Evolutionary conservation across 2,329 filamentous ascomycete species (phyloP).

Genomic region (Knoxdaviesia proteae): DNA sequence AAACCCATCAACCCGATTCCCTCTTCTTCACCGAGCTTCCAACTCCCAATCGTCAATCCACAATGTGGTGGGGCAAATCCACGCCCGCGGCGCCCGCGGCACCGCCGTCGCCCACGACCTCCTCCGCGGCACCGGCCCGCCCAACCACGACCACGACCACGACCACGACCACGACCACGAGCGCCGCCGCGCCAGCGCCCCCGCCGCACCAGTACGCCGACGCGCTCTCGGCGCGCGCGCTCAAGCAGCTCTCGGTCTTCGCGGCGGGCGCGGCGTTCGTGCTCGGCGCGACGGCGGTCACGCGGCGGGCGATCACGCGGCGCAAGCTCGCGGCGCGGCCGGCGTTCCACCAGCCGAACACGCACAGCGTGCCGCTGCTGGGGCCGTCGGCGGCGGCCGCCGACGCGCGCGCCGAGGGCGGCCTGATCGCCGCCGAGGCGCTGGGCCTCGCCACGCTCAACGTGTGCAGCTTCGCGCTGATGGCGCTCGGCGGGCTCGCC

Average conservation of each 20-base stretch:
- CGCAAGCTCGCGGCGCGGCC: conserved; percentile 42
- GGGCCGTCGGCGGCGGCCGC: neutral
- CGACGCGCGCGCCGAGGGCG: conserved; percentile 29
- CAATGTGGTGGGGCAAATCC: neutral
- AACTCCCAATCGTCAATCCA: no score
- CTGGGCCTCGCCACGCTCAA: conserved; percentile 76
- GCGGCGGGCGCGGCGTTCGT: conserved; percentile 59
- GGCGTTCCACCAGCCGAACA: conserved; percentile 49
- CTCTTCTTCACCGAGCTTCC: no score
- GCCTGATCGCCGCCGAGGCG: conserved; percentile 60
- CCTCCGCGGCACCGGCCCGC: conserved; percentile 3
- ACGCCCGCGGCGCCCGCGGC: conserved; percentile 2
- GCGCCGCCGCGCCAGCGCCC: conserved; percentile 8
- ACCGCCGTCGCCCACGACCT: conserved; percentile 5
- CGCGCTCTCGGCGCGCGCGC: no score
- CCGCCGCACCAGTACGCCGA: no score
- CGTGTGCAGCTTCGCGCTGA: conserved; percentile 53
- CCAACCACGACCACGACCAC: conserved; percentile 7
- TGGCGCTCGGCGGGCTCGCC: conserved; percentile 50
- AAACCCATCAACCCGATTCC: no score
- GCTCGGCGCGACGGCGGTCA: conserved; percentile 47
- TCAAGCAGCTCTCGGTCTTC: conserved; percentile 46
- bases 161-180: conserved; percentile 10
- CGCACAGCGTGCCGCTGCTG: conserved; percentile 13
- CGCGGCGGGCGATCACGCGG: conserved; percentile 46